Evolutionary conservation across 2,329 filamentous ascomycete genomes (phyloP).

Genomic region (Teratosphaeriaceae sp.): DNA sequence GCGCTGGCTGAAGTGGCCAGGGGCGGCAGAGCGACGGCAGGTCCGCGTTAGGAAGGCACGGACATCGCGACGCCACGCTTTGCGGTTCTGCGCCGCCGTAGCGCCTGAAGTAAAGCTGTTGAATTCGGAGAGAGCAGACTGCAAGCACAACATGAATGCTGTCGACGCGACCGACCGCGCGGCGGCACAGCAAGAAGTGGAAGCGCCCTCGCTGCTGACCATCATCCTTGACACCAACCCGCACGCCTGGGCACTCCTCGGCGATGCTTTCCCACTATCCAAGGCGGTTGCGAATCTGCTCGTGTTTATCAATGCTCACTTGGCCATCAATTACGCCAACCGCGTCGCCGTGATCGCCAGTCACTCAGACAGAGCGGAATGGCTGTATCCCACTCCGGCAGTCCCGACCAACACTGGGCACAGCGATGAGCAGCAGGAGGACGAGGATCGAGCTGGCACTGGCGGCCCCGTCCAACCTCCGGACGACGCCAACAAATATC

Average conservation of each 20-base stretch:
- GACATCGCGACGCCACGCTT: too few relatives aligned
- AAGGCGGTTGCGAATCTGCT: conserved; percentile 82
- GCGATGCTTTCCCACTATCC: conserved; percentile 67
- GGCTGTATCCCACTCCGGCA: conserved; percentile 68
- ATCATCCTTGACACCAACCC: conserved; percentile 96
- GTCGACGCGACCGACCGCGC: conserved; percentile 52
- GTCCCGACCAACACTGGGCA: conserved; percentile 11
- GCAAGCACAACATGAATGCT: conserved; percentile 48
- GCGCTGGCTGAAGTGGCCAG: too few relatives aligned
- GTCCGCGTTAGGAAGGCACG: too few relatives aligned
- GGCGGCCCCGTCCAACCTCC: conserved; percentile 24
- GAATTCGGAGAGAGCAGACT: too few relatives aligned
- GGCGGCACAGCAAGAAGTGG: conserved; percentile 27
- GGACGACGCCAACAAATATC: conserved; percentile 76
- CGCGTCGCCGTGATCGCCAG: conserved; percentile 87
- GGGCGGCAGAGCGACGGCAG: too few relatives aligned
- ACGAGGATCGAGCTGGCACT: conserved; percentile 19
- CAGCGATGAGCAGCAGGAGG: conserved; percentile 13
- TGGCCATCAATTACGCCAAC: conserved; percentile 90
- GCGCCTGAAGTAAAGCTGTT: too few relatives aligned
- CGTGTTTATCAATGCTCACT: conserved; percentile 93
- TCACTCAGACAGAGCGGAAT: conserved; percentile 77
- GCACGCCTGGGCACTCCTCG: conserved; percentile 79
- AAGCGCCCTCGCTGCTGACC: conserved; percentile 73
- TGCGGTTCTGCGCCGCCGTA: too few relatives aligned